Evolutionary conservation across 2,329 filamentous ascomycete genomes (phyloP), one percentile per base, ranked within the genome.

Genomic region (Fusarium begoniae): DNA sequence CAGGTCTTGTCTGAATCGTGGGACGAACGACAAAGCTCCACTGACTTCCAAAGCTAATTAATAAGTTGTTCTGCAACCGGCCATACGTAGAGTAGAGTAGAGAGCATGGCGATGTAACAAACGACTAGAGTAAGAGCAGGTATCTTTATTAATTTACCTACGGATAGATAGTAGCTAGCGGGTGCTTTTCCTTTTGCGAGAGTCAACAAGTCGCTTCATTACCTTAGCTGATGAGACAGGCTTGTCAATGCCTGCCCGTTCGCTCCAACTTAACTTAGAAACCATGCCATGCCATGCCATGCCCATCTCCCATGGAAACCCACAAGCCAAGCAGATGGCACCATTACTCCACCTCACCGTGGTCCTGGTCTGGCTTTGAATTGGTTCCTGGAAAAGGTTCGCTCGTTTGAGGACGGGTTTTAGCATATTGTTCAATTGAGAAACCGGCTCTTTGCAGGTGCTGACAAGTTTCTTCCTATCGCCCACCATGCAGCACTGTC

Each of bases 311-410:
- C 59, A 75, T 65, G 67, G 66, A 71, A 61, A 69, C 43, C 66
- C 66, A 74, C 63, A 72, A 57, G 44, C 69, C 61, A 74, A 75
- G 76, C 51, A 72, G 60, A 78, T 78, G 76, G 76, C 76, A 78
- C 76, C 76, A 78, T 70, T 76, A 60, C 76, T 72, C 76, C 76
- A 78, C 76, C 65, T 77, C 71, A 75, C 75, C 74, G 68, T 75
- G 76, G 75, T 53, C 74, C 75, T 72, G 48, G 60, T 73, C 64
- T 76, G 55, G 66, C 63, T 69, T 66, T 65, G 73, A 74, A 63
- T 62, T 70, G 66, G 60, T 38, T 63, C 66, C 62, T 68, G 55
- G 64, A 59, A 73, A 50, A 50, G 63, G 57, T 43, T 70, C 54
- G 54, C 61, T 74, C 48, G 70, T 57, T 66, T 53, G 32, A 69